phyloP scores from a whole-genome alignment of 768 basidiomycete species.

The Calocera cornea region DNA sequence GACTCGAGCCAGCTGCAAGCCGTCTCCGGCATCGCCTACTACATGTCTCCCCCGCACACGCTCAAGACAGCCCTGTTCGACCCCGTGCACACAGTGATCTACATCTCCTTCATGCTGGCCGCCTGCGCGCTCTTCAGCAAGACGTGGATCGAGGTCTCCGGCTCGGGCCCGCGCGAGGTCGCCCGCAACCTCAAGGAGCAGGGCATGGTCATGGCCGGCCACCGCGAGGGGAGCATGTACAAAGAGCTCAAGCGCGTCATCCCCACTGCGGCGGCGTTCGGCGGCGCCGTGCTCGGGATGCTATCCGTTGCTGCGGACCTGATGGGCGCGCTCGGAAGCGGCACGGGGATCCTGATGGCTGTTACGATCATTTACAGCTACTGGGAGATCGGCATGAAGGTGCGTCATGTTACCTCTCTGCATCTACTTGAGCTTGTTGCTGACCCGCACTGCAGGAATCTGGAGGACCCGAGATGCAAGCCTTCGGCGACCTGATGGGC shows the following conservation, averaged over 20 bases:
- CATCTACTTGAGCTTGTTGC: neutral
- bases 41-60: conserved; percentile 96
- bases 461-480: conserved; percentile 70
- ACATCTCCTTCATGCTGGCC: conserved; percentile 82
- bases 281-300: conserved; percentile 90
- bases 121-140: conserved; percentile 97
- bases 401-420: conserved; percentile 12
- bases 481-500: conserved; percentile 54
- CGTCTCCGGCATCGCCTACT: conserved; percentile 85
- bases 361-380: conserved; percentile 97
- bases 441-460: conserved; percentile 37
- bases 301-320: conserved; percentile 85
- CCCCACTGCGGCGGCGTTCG: conserved; percentile 93
- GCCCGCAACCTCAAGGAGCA: conserved; percentile 98
- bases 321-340: conserved; percentile 90
- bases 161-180: conserved; percentile 86
- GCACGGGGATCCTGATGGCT: conserved; percentile 93
- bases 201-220: conserved; percentile 73
- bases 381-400: conserved; percentile 89
- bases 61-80: conserved; percentile 76
- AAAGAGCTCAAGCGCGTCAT: conserved; percentile 98
- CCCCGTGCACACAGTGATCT: conserved; percentile 84
- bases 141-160: conserved; percentile 99
- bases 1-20: conserved; percentile 88
- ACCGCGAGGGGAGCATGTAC: conserved; percentile 96